Conservation (phyloP, 495 filamentous ascomycete species). For the Penicillium longicatenatum region DNA sequence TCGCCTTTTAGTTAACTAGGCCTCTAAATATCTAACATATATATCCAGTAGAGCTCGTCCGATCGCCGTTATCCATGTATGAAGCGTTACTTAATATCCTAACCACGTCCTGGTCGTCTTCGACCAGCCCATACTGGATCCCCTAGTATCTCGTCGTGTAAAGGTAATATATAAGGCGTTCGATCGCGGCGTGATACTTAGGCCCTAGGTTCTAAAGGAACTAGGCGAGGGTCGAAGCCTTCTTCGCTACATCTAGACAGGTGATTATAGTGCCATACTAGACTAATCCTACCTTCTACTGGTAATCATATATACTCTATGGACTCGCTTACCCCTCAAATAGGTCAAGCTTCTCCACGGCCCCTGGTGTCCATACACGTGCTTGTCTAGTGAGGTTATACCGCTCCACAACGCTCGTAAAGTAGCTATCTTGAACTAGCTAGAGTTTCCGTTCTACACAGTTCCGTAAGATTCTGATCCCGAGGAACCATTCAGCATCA, state of each 20-base stretch:
- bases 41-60: too few species aligned
- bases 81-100: slow-evolving; percentile 16
- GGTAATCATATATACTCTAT: slow-evolving; percentile 24
- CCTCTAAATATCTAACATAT: too few species aligned
- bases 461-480: too few species aligned
- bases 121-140: slow-evolving; percentile 5
- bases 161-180: slow-evolving; percentile 20
- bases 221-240: slow-evolving; percentile 13
- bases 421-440: slow-evolving; percentile 18
- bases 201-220: too few species aligned
- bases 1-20: too few species aligned
- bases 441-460: too few species aligned
- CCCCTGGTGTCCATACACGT: too few species aligned
- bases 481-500: too few species aligned
- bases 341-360: not conserved
- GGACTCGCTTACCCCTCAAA: too few species aligned
- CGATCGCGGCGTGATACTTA: too few species aligned
- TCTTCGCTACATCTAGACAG: slow-evolving; percentile 19
- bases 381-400: not conserved
- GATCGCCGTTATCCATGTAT: slow-evolving; percentile 16
- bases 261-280: slow-evolving; percentile 28
- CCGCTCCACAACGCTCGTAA: slow-evolving; percentile 16
- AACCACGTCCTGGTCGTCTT: too few species aligned
- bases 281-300: slow-evolving; percentile 29
- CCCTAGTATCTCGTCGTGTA: slow-evolving; percentile 8